Evolutionary conservation across 2,329 filamentous ascomycete genomes (phyloP), one percentile per base, ranked within the genome.

Genomic region (Xylariaceae sp.): DNA sequence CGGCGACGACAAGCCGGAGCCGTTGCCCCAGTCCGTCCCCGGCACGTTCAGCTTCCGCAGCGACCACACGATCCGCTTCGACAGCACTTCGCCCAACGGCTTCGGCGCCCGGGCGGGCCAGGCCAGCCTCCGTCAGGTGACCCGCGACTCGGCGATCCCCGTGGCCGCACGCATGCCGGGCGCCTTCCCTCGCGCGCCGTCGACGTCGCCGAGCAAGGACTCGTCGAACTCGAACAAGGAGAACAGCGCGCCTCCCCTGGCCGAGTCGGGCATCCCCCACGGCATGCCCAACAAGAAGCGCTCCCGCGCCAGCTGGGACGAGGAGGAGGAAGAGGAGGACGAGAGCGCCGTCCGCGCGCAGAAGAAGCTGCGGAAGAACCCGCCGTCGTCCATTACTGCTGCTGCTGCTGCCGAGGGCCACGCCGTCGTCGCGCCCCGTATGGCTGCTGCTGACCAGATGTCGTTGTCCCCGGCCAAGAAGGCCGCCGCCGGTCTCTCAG

Each of bases 251-350:
- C 11, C 16, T 16, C 51, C 52, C 3, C 28, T 38, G n/a, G 14
- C 36, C 13, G 39, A 30, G 30, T 48, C 56, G n/a, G 65, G 66
- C 24, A 66, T 76, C 23, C 65, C 73, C 3, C 77, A 81, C 45
- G 77, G 77, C 13, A 72, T 82, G 58, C 56, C 64, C 6, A 80
- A 75, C 60, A 81, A 82, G 65, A 82, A 80, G 59, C 72, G 77
- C 17, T 67, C 71, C 46, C 67, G 77, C n/a, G 67, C 68, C 12
- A 68, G 59, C 33, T 68, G 66, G 30, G 73, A 76, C 26, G 72
- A 74, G 35, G 74, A 77, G 33, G 68, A 73, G 21, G 65, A 65
- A 0, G 67, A 70, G 32, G 55, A 63, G 29, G 63, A 53, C 17
- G 47, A 69, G 39, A 66, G 60, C 3, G 57, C 53, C 3, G 60